Base-by-base conservation (phyloP, 169 alveolate genomes). In the Babesia ovata region DNA sequence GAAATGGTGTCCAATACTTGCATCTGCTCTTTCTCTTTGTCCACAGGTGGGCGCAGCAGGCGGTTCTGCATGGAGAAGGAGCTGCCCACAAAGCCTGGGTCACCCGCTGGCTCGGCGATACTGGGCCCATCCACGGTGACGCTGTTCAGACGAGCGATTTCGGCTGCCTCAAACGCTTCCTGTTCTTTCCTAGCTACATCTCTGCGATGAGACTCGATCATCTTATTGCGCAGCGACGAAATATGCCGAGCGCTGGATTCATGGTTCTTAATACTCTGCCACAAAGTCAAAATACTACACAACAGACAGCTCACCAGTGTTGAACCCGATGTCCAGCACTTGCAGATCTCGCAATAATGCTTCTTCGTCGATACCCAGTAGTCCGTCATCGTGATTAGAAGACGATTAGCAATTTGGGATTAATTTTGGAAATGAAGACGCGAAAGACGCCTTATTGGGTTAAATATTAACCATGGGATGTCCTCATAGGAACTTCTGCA, bases 321-420 rank as follows among this genome's bases (percentile, higher is more conserved):
- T 26, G 78, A 52, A 19, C 91, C 91, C 11, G 88, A 19, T n/a
- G 78, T 72, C 91, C 91, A 84, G 61, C 85, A 72, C 42, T 70
- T 71, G 85, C 91, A 84, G 6, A 84, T 75, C 49, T 84, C 88
- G 77, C 91, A 84, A 63, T 84, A 84, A 60, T 84, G 91, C 75
- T 78, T 84, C 71, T 81, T 79, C 21, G 88, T 56, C 22, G 91
- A 84, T 11, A 84, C 84, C 91, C 91, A 84, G 84, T 79, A 79
- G 75, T 78, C 88, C 54, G 91, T 77, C 91, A 84, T 84, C 33
- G 29, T 61, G 53, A 28, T 49, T 0, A 24, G 44, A 36, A 16
- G 12, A 24, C 29, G 26, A 2, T 21, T 45, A 4, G 39, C 39
- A 33, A 33, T 33, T 33, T 33, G 39, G 39, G 39, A 33, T 33